A percentile compares a stretch with the other conserved stretches of the same genome.
These are phyloP conservation scores for Quillaja saponaria DNA, from an alignment of 306 rosid genomes.

Conservation along the genomic window DNA sequence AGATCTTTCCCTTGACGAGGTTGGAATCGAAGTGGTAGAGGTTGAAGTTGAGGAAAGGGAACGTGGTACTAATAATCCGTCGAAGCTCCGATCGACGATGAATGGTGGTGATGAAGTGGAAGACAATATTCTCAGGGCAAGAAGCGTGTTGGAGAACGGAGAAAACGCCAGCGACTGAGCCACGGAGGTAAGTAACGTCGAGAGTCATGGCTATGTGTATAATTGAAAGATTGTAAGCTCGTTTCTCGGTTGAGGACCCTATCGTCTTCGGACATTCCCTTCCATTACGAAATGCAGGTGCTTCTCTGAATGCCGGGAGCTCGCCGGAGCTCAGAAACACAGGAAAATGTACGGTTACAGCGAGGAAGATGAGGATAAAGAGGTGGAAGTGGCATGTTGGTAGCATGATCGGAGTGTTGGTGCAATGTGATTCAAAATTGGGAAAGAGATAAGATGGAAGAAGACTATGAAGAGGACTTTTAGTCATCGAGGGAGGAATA, in stretches of 20 bases:
- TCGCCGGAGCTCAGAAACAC: constrained; percentile 6
- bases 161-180: constrained; percentile 80
- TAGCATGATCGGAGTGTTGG: constrained; percentile 34
- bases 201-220: constrained; percentile 92
- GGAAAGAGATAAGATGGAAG: neutral
- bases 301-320: constrained; percentile 64
- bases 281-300: constrained; percentile 88
- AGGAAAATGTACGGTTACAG: constrained; percentile 11
- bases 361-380: constrained; percentile 9
- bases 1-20: constrained; percentile 76
- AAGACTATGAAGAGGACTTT: neutral
- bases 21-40: constrained; percentile 74
- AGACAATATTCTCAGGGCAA: constrained; percentile 78
- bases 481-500: neutral
- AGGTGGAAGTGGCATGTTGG: constrained; percentile 28
- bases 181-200: constrained; percentile 81
- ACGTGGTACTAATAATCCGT: constrained; percentile 61
- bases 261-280: constrained; percentile 47
- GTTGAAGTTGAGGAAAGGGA: constrained; percentile 69
- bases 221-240: constrained; percentile 41
- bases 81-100: constrained; percentile 58
- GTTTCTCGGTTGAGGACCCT: constrained; percentile 33
- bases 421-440: neutral
- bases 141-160: constrained; percentile 87
- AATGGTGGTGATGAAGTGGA: constrained; percentile 73